Evolutionary conservation across 2,329 filamentous ascomycete genomes (phyloP), one percentile per base, ranked within the genome.

Genomic region (Penicillium sp.): DNA sequence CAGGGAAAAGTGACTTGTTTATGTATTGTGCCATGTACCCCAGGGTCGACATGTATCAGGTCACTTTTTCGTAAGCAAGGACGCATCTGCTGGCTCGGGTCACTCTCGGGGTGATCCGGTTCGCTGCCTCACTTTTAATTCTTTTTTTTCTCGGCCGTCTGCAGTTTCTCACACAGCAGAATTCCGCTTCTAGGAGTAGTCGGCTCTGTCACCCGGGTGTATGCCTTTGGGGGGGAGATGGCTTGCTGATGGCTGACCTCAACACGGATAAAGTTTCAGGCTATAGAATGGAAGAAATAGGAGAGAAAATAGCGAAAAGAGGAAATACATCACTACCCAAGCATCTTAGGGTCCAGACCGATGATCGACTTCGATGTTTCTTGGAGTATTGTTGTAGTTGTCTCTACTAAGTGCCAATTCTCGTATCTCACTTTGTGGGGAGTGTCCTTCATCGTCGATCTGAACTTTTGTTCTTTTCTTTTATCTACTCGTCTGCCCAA

Each of bases 51-150:
- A 48, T 36, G 44, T 31, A 57, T 43, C 42, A 27, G 21, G n/a
- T 55, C 44, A 55, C 36, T 35, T 57, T 42, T 57, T 57, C 54
- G 49, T 53, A 53, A 53, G 54, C 42, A 53, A 41, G 21, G 42
- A 44, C 31, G 13, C 47, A 44, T 57, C 56, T 54, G 62, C 52
- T 68, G 66, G 66, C 51, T 35, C 70, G 68, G 70, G 60, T 56
- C 42, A 50, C 10, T 19, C 38, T 61, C 60, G 54, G 60, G 53
- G 58, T 57, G 57, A 71, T 74, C 72, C 72, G 72, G 70, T 73
- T 75, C 69, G 72, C 69, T 69, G 72, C 72, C 69, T 74, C 72
- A 74, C 68, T 74, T 73, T 71, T 39, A 39, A 43, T 53, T 31
- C 47, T 60, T 59, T 60, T 60, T 54, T 59, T 52, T 57, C 49